These are phyloP conservation scores for Pachysandra terminalis DNA, from an alignment of 164 flowering plant genomes.

Conservation along the genomic window DNA sequence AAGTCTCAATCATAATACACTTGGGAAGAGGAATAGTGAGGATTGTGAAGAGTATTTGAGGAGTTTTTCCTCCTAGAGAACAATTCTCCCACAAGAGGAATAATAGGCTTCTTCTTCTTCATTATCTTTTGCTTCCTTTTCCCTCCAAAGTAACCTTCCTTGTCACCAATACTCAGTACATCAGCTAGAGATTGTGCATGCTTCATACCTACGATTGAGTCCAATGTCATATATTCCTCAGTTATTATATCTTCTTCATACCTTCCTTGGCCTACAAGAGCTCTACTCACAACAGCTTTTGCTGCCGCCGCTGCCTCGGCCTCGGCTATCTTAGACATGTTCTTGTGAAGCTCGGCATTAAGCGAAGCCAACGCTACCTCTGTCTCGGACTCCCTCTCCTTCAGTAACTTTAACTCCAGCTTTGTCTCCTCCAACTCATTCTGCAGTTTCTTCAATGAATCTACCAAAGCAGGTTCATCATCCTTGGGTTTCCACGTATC, in stretches of 20 bases:
- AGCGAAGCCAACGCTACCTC: slow-evolving; percentile 67
- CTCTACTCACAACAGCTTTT: slow-evolving; percentile 14
- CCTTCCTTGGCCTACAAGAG: not conserved
- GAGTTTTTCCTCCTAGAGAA: slow-evolving; percentile 45
- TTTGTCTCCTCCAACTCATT: slow-evolving; percentile 63
- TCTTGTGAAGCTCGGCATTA: slow-evolving; percentile 74
- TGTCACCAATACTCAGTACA: slow-evolving; percentile 35
- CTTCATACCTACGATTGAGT: slow-evolving; percentile 23
- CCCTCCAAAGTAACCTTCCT: slow-evolving; percentile 21
- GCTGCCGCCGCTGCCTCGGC: slow-evolving; percentile 56
- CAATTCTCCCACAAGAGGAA: slow-evolving; percentile 62
- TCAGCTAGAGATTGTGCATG: slow-evolving; percentile 36
- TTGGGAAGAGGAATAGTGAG: slow-evolving; percentile 23
- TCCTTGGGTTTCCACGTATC: slow-evolving; percentile 1
- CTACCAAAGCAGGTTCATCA: slow-evolving; percentile 8
- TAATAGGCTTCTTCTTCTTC: slow-evolving; percentile 77
- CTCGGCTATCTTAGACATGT: slow-evolving; percentile 62
- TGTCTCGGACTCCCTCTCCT: slow-evolving; percentile 56
- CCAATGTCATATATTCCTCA: slow-evolving; percentile 18
- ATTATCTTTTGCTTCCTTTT: slow-evolving; percentile 20
- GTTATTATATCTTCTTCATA: slow-evolving; percentile 1
- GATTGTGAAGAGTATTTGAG: slow-evolving; percentile 15
- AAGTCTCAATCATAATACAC: slow-evolving; percentile 6
- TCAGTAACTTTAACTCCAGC: slow-evolving; percentile 50
- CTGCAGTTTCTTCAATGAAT: slow-evolving; percentile 49